These are phyloP conservation scores for Pneumocystis sp. DNA, from an alignment of 1,139 yeast genomes.

Conservation along the genomic window DNA sequence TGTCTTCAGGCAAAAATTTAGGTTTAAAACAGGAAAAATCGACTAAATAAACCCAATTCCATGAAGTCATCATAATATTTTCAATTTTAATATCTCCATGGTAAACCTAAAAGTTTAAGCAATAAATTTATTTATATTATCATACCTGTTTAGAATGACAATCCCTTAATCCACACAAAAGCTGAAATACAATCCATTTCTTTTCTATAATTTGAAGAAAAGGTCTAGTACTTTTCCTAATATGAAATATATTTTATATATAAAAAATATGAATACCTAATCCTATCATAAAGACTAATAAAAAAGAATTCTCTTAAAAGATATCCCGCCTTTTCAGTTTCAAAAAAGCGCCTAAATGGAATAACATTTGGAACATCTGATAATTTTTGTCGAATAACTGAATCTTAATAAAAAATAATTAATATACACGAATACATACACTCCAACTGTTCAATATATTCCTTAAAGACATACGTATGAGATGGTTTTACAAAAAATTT, in stretches of 20 bases:
- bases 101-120: conserved; percentile 5
- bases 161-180: conserved; percentile 44
- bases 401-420: conserved; percentile 1
- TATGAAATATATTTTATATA: conserved; percentile 1
- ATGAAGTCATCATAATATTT: conserved; percentile 69
- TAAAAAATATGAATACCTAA: conserved; percentile 27
- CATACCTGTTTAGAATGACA: conserved; percentile 41
- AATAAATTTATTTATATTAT: conserved; percentile 20
- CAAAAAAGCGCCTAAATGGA: conserved; percentile 60
- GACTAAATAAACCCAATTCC: conserved; percentile 72
- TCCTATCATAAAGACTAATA: conserved; percentile 68
- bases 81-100: conserved; percentile 93
- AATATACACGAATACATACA: not conserved
- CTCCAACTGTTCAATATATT: not conserved
- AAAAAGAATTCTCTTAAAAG: conserved; percentile 66
- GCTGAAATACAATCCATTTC: conserved; percentile 69
- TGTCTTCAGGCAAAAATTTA: conserved; percentile 72
- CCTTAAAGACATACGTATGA: not conserved
- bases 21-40: conserved; percentile 87
- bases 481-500: conserved; percentile 72
- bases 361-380: conserved; percentile 44
- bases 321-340: conserved; percentile 87
- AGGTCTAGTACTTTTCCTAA: conserved; percentile 52
- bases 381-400: conserved; percentile 24
- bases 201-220: conserved; percentile 71